Evolutionary conservation across 2,329 filamentous ascomycete genomes (phyloP), one percentile per base, ranked within the genome.

Genomic region (Pseudogymnoascus sp.): DNA sequence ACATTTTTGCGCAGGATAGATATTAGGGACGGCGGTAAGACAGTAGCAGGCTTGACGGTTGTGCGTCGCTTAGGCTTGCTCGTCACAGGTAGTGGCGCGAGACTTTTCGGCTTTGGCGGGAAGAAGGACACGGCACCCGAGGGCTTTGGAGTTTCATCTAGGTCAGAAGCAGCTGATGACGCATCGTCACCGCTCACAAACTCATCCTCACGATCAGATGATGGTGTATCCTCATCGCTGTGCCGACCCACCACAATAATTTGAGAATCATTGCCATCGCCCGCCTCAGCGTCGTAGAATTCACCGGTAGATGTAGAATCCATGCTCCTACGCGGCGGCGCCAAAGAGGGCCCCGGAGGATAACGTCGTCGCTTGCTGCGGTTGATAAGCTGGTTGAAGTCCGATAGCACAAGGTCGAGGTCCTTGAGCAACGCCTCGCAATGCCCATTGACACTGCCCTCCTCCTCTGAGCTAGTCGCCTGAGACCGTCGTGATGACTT

Each of bases 1-100:
- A 97, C 94, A 69, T 99, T 99, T 75, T 97, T 99, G 68, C 94
- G 87, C 33, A 97, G 81, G 73, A 97, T 96, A 0, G 91, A 90
- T 67, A 99, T 96, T 61, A 99, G 79, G 73, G 91, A 96, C 0
- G 94, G 94, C 0, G 94, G 94, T 63, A 86, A 79, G 12, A 92
- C 86, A 29, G 87, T 91, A 6, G 92, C 86, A 1, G 89, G 80
- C 2, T 86, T 82, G 14, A 99, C 85, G 0, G 84, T 87, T 6
- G 77, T 80, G 63, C 94, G 85, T 35, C 94, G 85, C 39, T 80
- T 75, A 2, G 95, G 80, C 0, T 76, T 69, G 31, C 85, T 80
- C 4, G 82, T 80, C 29, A 96, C 78, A 1, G 94, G 93, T 14
- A 97, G 78, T 3, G 94, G 94, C 10, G 80, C 72, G 16, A 99